Base-by-base conservation (phyloP, 192 early-diverging fungal species). In the Chytriomyces sp. region DNA sequence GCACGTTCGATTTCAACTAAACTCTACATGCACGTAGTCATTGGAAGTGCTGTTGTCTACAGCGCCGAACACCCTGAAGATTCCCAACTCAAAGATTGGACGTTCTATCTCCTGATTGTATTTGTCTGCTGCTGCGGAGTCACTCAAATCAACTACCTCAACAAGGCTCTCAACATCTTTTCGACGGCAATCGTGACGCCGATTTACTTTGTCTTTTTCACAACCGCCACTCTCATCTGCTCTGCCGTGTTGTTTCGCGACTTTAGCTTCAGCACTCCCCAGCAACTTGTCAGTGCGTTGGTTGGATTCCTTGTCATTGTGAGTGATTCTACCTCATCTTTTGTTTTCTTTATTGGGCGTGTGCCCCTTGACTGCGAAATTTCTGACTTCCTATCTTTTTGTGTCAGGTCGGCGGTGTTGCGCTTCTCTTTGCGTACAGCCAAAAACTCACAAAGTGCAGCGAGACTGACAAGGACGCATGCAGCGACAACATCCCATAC, bases 161-260 rank as follows among this genome's bases (percentile, higher is more conserved):
- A 92, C 82, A 88, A 88, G 79, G 87, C 91, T 5, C 81, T 92
- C n/a, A 88, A 91, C 64, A 61, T 80, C 57, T 92, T 91, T 82
- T 89, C 88, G 45, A 90, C 91, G 7, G 89, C 91, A 35, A 82
- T 92, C 66, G 90, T 92, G 45, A 92, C 91, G 4, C 91, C 91
- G 0, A 83, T 92, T 3, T 91, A 91, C 75, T 92, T 91, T 77
- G 91, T 92, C 10, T 87, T 86, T 48, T 92, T 92, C 75, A 89
- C 91, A 0, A 86, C 88, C 50, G 79, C 87, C 6, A 92, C 91
- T 0, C 76, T 92, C 43, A 71, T 91, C 6, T 84, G 83, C 3
- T 92, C 91, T 8, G 89, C 88, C 0, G 86, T 92, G 26, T 76
- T 92, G 8, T 91, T 90, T 53, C 81, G 86, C 43, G 87, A 86